Conservation (phyloP, 306 rosid species). For the Quercus robur region DNA sequence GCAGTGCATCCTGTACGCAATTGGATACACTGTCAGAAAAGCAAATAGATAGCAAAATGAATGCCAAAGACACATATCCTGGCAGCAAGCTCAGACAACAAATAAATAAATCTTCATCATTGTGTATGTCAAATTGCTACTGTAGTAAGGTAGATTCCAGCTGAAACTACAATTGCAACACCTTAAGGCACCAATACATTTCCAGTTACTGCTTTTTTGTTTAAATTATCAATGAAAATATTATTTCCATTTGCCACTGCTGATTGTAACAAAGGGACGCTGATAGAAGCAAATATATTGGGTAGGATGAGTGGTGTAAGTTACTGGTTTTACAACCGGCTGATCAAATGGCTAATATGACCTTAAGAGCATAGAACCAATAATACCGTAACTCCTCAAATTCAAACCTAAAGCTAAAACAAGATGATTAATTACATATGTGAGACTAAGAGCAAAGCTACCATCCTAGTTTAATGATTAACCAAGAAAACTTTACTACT, state of each 20-base stretch:
- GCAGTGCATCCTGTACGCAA: background rate
- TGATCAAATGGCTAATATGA: background rate
- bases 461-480: background rate
- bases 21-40: background rate
- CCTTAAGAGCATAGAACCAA: background rate
- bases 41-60: background rate
- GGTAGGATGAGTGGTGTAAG: no score
- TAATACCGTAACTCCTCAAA: background rate
- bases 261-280: background rate
- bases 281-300: no score
- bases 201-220: background rate
- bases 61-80: background rate
- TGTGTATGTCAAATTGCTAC: background rate
- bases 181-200: background rate
- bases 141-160: background rate
- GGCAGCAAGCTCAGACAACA: background rate
- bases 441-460: background rate
- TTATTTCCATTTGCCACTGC: background rate
- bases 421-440: no score
- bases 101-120: background rate
- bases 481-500: background rate
- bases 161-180: background rate
- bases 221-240: background rate
- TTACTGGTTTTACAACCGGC: no score
- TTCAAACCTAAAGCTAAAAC: background rate